Evolutionary conservation across 371 early-diverging fungal species (phyloP).

Genomic region (Mucor ambiguus): DNA sequence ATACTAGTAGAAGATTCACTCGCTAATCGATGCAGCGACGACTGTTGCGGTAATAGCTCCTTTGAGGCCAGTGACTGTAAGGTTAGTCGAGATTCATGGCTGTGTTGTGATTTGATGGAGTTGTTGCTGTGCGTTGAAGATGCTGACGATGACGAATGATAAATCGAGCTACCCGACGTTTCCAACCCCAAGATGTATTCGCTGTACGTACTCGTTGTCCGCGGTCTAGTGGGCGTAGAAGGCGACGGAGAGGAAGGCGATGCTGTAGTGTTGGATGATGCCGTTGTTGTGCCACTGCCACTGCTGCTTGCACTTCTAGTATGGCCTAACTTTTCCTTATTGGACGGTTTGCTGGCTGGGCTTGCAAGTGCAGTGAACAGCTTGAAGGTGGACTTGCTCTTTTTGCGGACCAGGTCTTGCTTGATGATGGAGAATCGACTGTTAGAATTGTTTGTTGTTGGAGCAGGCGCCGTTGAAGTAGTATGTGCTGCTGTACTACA

Average conservation of each 20-base stretch:
- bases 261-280: not conserved
- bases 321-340: not conserved
- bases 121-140: conserved; percentile 1
- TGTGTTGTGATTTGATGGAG: conserved; percentile 20
- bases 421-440: conserved; percentile 20
- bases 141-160: not conserved
- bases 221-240: not conserved
- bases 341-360: not conserved
- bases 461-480: not conserved
- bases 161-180: not conserved
- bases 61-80: conserved; percentile 13
- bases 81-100: conserved; percentile 15
- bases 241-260: conserved; percentile 2
- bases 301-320: not conserved
- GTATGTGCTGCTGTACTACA: not conserved
- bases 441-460: conserved; percentile 1
- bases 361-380: conserved; percentile 13
- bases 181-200: conserved; percentile 14
- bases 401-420: conserved; percentile 23
- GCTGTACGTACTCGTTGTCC: conserved; percentile 9
- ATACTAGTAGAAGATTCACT: not conserved
- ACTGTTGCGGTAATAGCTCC: not conserved
- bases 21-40: conserved; percentile 5
- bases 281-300: not conserved
- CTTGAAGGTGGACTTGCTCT: conserved; percentile 23